These are phyloP conservation scores for Vicia sativa DNA, from an alignment of 306 rosid genomes.

Conservation along the genomic window DNA sequence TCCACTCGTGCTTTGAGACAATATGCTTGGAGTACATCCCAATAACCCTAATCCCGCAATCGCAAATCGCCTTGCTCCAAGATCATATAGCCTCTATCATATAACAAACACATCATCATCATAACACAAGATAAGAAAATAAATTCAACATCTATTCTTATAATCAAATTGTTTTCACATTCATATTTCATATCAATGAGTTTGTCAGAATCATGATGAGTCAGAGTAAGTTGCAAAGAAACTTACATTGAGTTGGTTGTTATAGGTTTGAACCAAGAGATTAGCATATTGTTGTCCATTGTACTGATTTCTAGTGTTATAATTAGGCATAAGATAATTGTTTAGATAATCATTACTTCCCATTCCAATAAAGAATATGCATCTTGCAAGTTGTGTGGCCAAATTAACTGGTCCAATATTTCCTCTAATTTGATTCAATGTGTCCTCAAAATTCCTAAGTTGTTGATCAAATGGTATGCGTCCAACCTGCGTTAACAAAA, in stretches of 20 bases:
- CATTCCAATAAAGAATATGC: slow-evolving; percentile 88
- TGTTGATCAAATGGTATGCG: slow-evolving; percentile 85
- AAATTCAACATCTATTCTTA: too few species aligned
- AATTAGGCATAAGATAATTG: slow-evolving; percentile 95
- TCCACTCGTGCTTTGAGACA: slow-evolving; percentile 72
- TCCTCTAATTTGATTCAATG: slow-evolving; percentile 60
- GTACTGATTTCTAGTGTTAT: slow-evolving; percentile 67
- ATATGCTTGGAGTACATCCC: slow-evolving; percentile 93
- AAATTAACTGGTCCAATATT: slow-evolving; percentile 60
- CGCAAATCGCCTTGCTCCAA: slow-evolving; percentile 85
- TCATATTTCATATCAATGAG: too few species aligned
- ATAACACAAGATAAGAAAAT: too few species aligned
- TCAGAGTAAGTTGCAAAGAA: too few species aligned
- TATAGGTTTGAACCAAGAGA: slow-evolving; percentile 64
- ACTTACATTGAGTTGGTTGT: slow-evolving; percentile 72
- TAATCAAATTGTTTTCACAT: too few species aligned
- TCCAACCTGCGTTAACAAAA: slow-evolving; percentile 48
- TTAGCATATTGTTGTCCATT: slow-evolving; percentile 70
- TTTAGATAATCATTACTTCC: slow-evolving; percentile 97
- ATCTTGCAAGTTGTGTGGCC: slow-evolving; percentile 49
- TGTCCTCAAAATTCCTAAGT: slow-evolving; percentile 74
- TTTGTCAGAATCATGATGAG: too few species aligned
- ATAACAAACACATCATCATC: not conserved
- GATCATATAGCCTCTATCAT: slow-evolving; percentile 73
- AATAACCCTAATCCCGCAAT: slow-evolving; percentile 68